A percentile compares a stretch with the other conserved stretches of the same genome.
These are phyloP conservation scores for Sesbania bispinosa DNA, from an alignment of 306 rosid genomes.

Conservation along the genomic window DNA sequence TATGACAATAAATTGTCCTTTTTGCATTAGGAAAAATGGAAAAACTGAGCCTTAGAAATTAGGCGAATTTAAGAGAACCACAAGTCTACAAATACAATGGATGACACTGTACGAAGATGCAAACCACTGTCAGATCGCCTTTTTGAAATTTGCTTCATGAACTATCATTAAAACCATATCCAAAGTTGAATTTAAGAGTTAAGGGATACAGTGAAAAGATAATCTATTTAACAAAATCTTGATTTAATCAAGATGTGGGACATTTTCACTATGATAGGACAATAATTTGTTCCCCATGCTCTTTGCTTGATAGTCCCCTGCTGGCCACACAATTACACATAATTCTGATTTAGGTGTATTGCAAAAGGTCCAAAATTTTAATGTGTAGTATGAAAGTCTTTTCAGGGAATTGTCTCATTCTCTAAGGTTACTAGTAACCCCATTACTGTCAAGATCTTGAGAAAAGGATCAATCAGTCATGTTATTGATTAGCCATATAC, in stretches of 20 bases:
- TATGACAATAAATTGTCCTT: no score
- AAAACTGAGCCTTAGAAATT: no score
- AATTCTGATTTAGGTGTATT: background rate
- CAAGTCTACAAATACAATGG: slow-evolving; percentile 20
- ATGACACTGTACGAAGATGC: background rate
- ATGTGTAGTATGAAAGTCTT: background rate
- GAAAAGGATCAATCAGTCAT: background rate
- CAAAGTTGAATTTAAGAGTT: background rate
- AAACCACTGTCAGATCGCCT: background rate
- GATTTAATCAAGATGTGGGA: background rate
- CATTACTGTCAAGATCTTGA: background rate
- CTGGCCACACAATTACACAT: background rate
- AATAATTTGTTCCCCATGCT: background rate
- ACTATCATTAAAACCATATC: background rate
- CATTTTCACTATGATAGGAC: slow-evolving; percentile 17
- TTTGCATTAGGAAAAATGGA: no score
- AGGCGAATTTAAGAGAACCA: no score
- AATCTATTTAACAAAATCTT: background rate
- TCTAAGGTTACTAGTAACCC: background rate
- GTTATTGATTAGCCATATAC: background rate
- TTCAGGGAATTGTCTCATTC: slow-evolving; percentile 4
- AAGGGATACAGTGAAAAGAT: slow-evolving; percentile 13
- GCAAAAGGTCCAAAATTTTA: background rate
- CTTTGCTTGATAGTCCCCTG: background rate
- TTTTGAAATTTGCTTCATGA: background rate